Conservation (phyloP, 169 alveolate species). For the Plasmodium yoelii region DNA sequence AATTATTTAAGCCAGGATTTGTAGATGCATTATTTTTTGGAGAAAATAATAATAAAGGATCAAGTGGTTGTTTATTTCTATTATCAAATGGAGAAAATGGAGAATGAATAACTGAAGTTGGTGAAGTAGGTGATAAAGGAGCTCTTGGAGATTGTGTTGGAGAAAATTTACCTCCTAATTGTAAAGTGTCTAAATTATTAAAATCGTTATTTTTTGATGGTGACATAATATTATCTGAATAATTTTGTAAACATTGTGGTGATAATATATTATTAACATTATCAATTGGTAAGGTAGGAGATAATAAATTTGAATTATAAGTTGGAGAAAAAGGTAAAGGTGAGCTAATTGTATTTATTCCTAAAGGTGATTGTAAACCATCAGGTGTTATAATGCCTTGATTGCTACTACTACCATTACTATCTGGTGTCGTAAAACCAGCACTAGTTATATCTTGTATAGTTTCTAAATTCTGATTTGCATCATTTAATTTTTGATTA, state of each 20-base stretch:
- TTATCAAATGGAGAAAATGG: conserved; percentile 76
- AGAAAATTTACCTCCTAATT: conserved; percentile 92
- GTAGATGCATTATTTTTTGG: conserved; percentile 3
- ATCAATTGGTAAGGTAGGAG: conserved; percentile 81
- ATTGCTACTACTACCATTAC: conserved; percentile 9
- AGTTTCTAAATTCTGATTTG: conserved; percentile 88
- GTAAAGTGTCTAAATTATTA: conserved; percentile 81
- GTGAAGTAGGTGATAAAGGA: conserved; percentile 91
- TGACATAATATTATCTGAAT: conserved; percentile 36
- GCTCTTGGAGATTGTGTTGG: conserved; percentile 91
- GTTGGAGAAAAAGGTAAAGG: conserved; percentile 86
- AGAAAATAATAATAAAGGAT: conserved; percentile 23
- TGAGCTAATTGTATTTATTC: conserved; percentile 84
- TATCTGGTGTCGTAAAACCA: conserved; percentile 86
- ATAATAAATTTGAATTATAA: conserved; percentile 84
- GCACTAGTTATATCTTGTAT: conserved; percentile 85
- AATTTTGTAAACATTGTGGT: conserved; percentile 75
- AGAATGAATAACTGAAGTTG: conserved; percentile 81
- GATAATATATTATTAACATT: conserved; percentile 76
- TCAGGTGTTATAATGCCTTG: conserved; percentile 79
- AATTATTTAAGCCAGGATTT: conserved; percentile 20
- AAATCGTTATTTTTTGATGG: conserved; percentile 64
- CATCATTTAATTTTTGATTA: conserved; percentile 91
- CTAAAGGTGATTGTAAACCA: conserved; percentile 83
- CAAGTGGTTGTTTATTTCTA: conserved; percentile 19